Base-by-base conservation (phyloP, 495 filamentous ascomycete species). In the Glutinoglossum americanum region DNA sequence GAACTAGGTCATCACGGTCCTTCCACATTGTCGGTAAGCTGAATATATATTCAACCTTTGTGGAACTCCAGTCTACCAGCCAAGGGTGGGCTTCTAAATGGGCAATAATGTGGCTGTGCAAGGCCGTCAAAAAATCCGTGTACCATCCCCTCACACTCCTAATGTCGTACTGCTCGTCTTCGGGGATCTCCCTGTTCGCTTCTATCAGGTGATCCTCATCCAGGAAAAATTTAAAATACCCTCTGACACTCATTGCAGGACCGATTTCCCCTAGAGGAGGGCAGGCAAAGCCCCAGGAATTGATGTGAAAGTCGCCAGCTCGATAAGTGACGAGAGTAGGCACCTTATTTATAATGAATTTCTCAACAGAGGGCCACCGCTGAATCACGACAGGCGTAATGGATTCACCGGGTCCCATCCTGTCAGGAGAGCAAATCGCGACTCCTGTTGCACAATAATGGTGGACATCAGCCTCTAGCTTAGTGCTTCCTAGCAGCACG, bases 21-120 rank as follows among this genome's bases (percentile, higher is more conserved):
- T 45, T 45, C 69, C 69, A 72, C 15, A 69, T 68, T 17, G 68
- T 71, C 1, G 70, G 70, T 2, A 71, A 63, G 30, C 62, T 64
- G 62, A 71, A 70, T 26, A 71, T 57, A 55, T 70, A 72, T 44
- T 72, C 70, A 11, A 72, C 61, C 27, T 54, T 63, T 28, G 64
- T 65, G 27, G 58, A 32, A 32, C 54, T 35, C 69, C 69, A 70
- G 41, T 21, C 41, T 3, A 51, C 41, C 8, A 49, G 55, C 8
- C 59, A 59, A 8, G 68, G 33, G 41, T 68, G 2, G 1, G 3
- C 17, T 28, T 53, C 49, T 5, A 53, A 53, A 30, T 28, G 30
- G 0, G 23, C 23, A 64, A 57, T 57, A 33, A 72, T 60, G 33
- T 69, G 65, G 25, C 64, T 57, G 56, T 72, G 69, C 41, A 72